A percentile compares a stretch with the other conserved stretches of the same genome.
These are phyloP conservation scores for Filobasidium floriforme DNA, from an alignment of 768 basidiomycete genomes.

Conservation along the genomic window DNA sequence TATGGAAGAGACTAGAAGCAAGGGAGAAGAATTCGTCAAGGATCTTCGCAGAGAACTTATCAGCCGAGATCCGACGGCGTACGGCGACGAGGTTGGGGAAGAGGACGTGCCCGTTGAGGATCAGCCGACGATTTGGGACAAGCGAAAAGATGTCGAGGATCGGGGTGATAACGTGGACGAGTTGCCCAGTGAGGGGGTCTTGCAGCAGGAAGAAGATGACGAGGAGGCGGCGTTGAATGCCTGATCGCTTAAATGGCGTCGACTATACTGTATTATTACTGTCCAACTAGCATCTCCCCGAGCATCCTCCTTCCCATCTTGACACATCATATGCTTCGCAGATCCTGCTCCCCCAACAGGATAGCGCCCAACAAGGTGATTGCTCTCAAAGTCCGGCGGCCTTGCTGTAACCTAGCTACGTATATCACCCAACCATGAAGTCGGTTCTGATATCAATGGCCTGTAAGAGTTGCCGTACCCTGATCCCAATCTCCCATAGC, in stretches of 20 bases:
- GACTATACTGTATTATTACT: no score
- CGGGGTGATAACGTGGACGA: conserved; percentile 8
- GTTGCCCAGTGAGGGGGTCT: background rate
- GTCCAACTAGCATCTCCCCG: no score
- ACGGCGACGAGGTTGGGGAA: conserved; percentile 10
- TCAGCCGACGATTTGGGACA: conserved; percentile 7
- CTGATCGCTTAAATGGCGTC: background rate
- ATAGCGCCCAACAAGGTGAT: no score
- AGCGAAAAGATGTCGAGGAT: conserved; percentile 13
- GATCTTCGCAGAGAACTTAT: conserved; percentile 8
- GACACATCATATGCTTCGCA: no score
- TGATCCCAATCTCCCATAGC: no score
- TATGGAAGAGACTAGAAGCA: conserved; percentile 1
- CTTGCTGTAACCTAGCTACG: no score
- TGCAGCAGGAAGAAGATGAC: conserved; percentile 16
- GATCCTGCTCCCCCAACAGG: no score
- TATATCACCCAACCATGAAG: no score
- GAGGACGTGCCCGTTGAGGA: conserved; percentile 1
- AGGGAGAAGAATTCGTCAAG: conserved; percentile 12
- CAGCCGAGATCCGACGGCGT: conserved; percentile 15
- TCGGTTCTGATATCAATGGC: no score
- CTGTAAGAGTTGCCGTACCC: no score
- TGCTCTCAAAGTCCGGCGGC: no score
- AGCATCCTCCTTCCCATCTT: no score
- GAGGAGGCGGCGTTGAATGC: conserved; percentile 21